phyloP scores from a whole-genome alignment of 352 stramenopile genomes.

The Globisporangium emineosum region DNA sequence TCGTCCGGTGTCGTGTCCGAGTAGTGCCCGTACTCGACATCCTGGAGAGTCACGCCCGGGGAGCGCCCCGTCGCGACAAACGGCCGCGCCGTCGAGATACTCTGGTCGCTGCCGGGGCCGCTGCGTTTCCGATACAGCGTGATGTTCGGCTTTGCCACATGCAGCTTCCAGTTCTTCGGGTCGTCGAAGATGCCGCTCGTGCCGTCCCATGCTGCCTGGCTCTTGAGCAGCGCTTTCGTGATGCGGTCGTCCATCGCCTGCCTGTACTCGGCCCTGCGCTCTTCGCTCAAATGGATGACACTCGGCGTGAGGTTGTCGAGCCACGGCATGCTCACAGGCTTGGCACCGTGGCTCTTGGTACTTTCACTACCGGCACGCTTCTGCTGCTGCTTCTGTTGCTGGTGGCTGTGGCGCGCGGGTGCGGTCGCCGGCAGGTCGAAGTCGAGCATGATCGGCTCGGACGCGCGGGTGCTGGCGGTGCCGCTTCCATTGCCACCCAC shows the following conservation, averaged over 20 bases:
- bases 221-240: conserved; percentile 32
- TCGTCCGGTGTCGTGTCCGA: conserved; percentile 68
- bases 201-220: conserved; percentile 50
- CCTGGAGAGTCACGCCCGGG: conserved; percentile 49
- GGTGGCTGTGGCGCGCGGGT: not conserved
- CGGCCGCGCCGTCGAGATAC: conserved; percentile 21
- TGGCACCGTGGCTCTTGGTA: not conserved
- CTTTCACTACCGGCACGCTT: not conserved
- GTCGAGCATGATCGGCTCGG: conserved; percentile 18
- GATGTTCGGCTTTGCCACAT: conserved; percentile 47
- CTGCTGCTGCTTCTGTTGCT: not conserved
- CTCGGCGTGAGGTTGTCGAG: conserved; percentile 16
- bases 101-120: conserved; percentile 6
- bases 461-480: conserved; percentile 1
- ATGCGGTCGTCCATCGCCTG: conserved; percentile 36
- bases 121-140: conserved; percentile 35
- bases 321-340: conserved; percentile 6
- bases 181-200: conserved; percentile 61
- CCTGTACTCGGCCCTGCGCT: conserved; percentile 5
- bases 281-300: conserved; percentile 11
- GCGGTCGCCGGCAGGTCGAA: conserved; percentile 13
- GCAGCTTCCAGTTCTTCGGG: conserved; percentile 63
- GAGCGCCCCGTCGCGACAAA: conserved; percentile 63
- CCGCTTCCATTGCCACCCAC: not conserved
- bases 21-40: conserved; percentile 71